Conservation (phyloP, 768 basidiomycete species). For the Tulasnella sp. region DNA sequence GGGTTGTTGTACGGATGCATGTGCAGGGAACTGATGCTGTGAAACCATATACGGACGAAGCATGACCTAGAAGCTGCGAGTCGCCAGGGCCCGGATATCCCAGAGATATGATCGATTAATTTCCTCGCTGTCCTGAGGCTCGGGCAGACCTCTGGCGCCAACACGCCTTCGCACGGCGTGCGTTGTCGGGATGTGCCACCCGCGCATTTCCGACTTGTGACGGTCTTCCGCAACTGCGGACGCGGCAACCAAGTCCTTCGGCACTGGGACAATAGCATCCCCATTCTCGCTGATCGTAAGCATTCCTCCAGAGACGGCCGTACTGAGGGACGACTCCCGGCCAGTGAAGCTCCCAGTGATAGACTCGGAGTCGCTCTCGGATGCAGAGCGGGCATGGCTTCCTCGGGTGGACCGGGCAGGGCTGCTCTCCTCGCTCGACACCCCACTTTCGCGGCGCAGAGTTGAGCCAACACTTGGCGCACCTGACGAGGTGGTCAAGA, state of each 20-base stretch:
- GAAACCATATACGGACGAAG: too few relatives aligned
- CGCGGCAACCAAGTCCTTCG: constrained; percentile 43
- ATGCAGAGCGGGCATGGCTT: constrained; percentile 11
- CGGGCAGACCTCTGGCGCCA: constrained; percentile 16
- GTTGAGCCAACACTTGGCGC: constrained; percentile 23
- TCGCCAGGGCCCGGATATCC: constrained; percentile 71
- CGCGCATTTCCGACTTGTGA: constrained; percentile 72
- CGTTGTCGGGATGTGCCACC: constrained; percentile 40
- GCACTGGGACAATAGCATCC: background rate
- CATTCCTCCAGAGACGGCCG: background rate
- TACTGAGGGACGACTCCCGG: constrained; percentile 11
- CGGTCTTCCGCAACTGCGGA: constrained; percentile 71
- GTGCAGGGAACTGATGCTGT: too few relatives aligned
- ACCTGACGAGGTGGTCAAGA: constrained; percentile 23
- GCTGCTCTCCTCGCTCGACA: constrained; percentile 13
- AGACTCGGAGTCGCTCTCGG: constrained; percentile 12
- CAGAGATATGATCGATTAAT: constrained; percentile 55
- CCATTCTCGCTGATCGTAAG: constrained; percentile 10
- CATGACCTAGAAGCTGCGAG: background rate
- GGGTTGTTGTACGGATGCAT: too few relatives aligned
- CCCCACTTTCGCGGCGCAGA: constrained; percentile 12
- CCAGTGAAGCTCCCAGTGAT: constrained; percentile 5
- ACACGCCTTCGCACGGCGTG: constrained; percentile 9
- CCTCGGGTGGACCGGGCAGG: constrained; percentile 8
- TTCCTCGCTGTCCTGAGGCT: constrained; percentile 21